Evolutionary conservation across 257 asterid species (phyloP).

Genomic region (Ilex aquifolium): DNA sequence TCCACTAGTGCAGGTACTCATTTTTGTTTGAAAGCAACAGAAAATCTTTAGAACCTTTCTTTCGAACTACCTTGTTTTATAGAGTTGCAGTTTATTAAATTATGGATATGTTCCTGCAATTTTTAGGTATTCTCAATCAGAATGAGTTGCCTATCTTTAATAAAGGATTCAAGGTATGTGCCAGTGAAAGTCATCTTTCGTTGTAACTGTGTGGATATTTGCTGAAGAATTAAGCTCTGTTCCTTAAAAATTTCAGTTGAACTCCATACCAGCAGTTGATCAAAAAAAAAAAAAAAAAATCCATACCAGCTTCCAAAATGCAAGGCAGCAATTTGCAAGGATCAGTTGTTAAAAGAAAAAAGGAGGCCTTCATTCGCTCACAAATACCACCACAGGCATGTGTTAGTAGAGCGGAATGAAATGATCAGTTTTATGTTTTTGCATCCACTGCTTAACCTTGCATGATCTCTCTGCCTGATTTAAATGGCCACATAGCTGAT

Average conservation of each 20-base stretch:
- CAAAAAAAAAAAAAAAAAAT: too few relatives aligned
- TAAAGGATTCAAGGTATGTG: constrained; percentile 40
- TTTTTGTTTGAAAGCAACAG: too few relatives aligned
- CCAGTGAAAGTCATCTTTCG: neutral
- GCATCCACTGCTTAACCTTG: too few relatives aligned
- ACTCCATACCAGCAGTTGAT: too few relatives aligned
- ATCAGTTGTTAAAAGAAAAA: constrained; percentile 21
- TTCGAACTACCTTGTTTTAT: neutral
- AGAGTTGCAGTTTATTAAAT: too few relatives aligned
- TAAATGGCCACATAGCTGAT: too few relatives aligned
- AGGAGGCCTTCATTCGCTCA: constrained; percentile 15
- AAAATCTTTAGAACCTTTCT: neutral
- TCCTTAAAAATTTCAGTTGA: constrained; percentile 14
- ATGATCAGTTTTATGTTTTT: too few relatives aligned
- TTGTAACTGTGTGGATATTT: neutral
- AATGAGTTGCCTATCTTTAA: constrained; percentile 53
- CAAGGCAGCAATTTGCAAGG: constrained; percentile 16
- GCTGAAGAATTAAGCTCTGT: neutral
- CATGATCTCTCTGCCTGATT: too few relatives aligned
- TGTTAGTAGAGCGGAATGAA: neutral
- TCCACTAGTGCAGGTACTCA: constrained; percentile 42
- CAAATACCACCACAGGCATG: neutral
- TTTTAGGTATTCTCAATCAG: constrained; percentile 53
- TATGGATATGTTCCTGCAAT: constrained; percentile 2
- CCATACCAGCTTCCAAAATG: constrained; percentile 9